phyloP scores from a whole-genome alignment of 192 early-diverging fungal genomes.

The Funneliformis mosseae region DNA sequence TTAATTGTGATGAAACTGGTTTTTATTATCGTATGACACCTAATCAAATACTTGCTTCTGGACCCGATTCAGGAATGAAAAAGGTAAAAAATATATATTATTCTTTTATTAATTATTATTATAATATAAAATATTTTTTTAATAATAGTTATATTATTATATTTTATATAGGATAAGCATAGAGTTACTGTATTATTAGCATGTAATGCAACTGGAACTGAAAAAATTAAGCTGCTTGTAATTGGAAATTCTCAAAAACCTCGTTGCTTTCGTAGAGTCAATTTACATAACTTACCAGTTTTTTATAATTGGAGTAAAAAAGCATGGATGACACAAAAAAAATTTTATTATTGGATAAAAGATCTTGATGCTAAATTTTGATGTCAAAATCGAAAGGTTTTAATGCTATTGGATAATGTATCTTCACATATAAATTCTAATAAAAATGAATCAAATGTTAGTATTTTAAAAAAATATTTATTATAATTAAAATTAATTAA shows the following conservation, averaged over 20 bases:
- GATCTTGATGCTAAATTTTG: neutral
- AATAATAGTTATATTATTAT: too few relatives aligned
- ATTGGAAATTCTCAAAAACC: too few relatives aligned
- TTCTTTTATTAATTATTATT: too few relatives aligned
- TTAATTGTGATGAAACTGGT: slow-evolving; percentile 11
- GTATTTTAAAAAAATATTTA: too few relatives aligned
- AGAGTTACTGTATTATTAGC: neutral
- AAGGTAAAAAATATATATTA: neutral
- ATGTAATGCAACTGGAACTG: neutral
- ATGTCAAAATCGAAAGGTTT: neutral
- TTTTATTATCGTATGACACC: neutral
- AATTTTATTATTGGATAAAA: neutral
- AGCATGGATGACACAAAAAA: neutral
- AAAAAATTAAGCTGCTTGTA: too few relatives aligned
- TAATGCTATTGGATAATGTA: slow-evolving; percentile 5
- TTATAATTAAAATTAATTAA: too few relatives aligned
- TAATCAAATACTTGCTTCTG: neutral
- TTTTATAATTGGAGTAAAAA: neutral
- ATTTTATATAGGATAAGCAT: neutral
- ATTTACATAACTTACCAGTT: neutral
- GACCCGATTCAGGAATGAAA: neutral
- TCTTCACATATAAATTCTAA: neutral
- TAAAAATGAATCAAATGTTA: too few relatives aligned
- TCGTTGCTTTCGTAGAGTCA: neutral
- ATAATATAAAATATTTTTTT: too few relatives aligned